Conservation (phyloP, 208 protist species). For the Tritrichomonas foetus region DNA sequence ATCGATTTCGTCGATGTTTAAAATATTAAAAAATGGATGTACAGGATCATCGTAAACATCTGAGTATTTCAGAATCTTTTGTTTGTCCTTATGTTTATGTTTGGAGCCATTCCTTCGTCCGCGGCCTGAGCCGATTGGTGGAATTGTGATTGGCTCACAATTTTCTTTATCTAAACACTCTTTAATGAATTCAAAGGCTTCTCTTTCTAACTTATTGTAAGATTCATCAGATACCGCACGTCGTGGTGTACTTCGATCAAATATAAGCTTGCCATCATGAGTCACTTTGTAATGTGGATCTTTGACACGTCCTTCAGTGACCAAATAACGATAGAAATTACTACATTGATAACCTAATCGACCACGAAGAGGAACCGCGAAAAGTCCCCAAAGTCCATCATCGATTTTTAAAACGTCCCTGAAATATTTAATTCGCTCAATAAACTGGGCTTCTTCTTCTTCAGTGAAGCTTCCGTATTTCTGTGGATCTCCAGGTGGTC, state of each 20-base stretch:
- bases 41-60: neutral
- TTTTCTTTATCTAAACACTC: neutral
- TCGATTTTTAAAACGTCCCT: neutral
- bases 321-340: neutral
- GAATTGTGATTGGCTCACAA: neutral
- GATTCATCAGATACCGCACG: neutral
- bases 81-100: neutral
- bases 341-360: constrained; percentile 3
- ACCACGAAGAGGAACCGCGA: neutral
- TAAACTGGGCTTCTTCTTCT: neutral
- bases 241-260: too few relatives aligned
- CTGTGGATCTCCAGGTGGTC: constrained; percentile 15
- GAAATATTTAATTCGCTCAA: neutral
- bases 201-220: neutral
- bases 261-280: neutral
- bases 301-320: neutral
- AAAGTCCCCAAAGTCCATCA: constrained; percentile 34
- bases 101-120: neutral
- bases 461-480: neutral
- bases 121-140: neutral
- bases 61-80: neutral
- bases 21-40: neutral
- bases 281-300: neutral
- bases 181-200: constrained; percentile 2
- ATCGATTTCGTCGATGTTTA: neutral